A percentile compares a stretch with the other conserved stretches of the same genome.
Conservation (phyloP, 2,329 filamentous ascomycete species). For the Alternaria conjuncta region DNA sequence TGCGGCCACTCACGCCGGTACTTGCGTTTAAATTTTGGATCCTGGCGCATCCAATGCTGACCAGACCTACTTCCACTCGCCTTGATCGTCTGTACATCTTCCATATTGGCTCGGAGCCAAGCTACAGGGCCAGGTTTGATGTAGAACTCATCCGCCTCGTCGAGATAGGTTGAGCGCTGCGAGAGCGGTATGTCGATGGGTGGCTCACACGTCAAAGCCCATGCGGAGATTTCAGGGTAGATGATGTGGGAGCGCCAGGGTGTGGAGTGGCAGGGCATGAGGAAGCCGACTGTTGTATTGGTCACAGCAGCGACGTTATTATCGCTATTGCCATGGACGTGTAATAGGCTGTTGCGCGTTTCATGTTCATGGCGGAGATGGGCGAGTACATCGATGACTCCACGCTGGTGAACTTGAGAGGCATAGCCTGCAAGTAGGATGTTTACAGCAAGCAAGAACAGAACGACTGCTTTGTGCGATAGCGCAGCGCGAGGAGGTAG, state of each 20-base stretch:
- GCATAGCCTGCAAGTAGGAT: constrained; percentile 74
- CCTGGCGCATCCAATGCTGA: constrained; percentile 31
- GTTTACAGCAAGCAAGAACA: constrained; percentile 68
- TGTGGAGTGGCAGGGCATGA: constrained; percentile 95
- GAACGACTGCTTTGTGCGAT: constrained; percentile 59
- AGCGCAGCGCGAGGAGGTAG: constrained; percentile 55
- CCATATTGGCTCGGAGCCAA: constrained; percentile 55
- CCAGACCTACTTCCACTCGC: constrained; percentile 24
- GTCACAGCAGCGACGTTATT: neutral
- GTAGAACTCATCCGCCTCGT: constrained; percentile 94
- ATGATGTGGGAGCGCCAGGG: constrained; percentile 92
- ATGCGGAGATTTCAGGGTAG: constrained; percentile 75
- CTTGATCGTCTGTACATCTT: constrained; percentile 31
- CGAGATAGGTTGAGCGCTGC: constrained; percentile 73
- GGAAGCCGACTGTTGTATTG: constrained; percentile 70
- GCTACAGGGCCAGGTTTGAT: constrained; percentile 57
- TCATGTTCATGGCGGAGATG: constrained; percentile 80
- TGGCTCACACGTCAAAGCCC: constrained; percentile 89
- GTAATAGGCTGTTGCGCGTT: constrained; percentile 32
- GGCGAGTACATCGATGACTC: constrained; percentile 74
- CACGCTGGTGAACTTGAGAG: constrained; percentile 76
- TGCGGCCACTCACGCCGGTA: constrained; percentile 50
- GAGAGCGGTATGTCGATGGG: constrained; percentile 71
- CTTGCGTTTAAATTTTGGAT: constrained; percentile 27
- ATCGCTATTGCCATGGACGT: constrained; percentile 50